Conservation (phyloP, 2,329 filamentous ascomycete genomes). For the Diplocarpon mali region DNA sequence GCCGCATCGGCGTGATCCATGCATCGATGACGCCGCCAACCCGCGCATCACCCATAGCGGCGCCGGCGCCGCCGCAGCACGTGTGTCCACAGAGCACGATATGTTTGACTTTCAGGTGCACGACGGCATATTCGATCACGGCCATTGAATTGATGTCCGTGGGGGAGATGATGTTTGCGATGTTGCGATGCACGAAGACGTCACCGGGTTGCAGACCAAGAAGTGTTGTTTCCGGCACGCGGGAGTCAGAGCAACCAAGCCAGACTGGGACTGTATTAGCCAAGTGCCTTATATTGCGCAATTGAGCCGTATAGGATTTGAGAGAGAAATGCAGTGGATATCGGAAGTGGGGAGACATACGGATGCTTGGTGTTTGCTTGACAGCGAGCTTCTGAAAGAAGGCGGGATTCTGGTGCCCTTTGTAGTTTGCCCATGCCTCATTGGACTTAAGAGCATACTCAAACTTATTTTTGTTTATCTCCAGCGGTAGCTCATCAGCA, state of each 20-base stretch:
- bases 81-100: slow-evolving; percentile 62
- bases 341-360: slow-evolving; percentile 29
- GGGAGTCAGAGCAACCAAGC: slow-evolving; percentile 80
- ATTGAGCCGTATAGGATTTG: background rate
- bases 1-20: slow-evolving; percentile 42
- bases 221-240: slow-evolving; percentile 74
- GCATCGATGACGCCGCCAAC: slow-evolving; percentile 44
- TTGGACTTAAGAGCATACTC: slow-evolving; percentile 56
- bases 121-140: slow-evolving; percentile 72
- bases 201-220: slow-evolving; percentile 71
- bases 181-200: slow-evolving; percentile 83
- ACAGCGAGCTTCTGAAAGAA: slow-evolving; percentile 58
- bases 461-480: slow-evolving; percentile 30
- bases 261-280: slow-evolving; percentile 42
- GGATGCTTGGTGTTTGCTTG: slow-evolving; percentile 55
- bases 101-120: slow-evolving; percentile 58
- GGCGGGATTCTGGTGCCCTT: slow-evolving; percentile 52
- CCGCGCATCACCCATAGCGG: slow-evolving; percentile 38
- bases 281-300: background rate
- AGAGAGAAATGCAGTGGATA: background rate
- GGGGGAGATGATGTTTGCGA: slow-evolving; percentile 69
- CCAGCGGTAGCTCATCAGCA: slow-evolving; percentile 1
- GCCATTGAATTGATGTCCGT: slow-evolving; percentile 65
- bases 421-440: slow-evolving; percentile 57
- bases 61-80: slow-evolving; percentile 54